Base-by-base conservation (phyloP, 352 stramenopile genomes). In the Pythium brassicae region DNA sequence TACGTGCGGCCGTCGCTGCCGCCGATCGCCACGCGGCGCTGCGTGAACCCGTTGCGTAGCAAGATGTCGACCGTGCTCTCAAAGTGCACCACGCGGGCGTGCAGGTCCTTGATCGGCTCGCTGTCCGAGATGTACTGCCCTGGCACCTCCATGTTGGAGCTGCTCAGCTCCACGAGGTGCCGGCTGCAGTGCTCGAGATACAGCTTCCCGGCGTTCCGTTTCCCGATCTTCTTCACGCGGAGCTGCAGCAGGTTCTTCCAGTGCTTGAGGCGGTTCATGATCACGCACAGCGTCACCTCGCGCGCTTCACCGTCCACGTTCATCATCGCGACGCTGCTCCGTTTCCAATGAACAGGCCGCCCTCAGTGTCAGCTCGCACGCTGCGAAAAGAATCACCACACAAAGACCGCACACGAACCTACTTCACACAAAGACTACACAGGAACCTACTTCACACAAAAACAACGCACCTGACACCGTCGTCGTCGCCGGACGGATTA, bases 101-200 rank as follows among this genome's bases (percentile, higher is more conserved):
- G 89, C 40, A 97, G 68, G 48, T 97, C 89, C 56, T 95, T 95
- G 59, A 94, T 94, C 11, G 90, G 91, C 59, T 97, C 90, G 50
- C 74, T 89, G 65, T 96, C 86, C 39, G 85, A 88, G 44, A 94
- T 83, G 59, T 97, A 97, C 72, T 97, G 90, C 2, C 91, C 91
- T 0, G 91, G 91, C 34, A 97, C 84, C 62, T 97, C 91, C 62
- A 97, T 89, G 52, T 79, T 90, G 7, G 85, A 87, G 59, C 69
- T 90, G 62, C 77, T 84, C 5, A 97, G 76, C 68, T 96, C 86
- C 52, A 95, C 86, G 51, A 97, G 59, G 52, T 96, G 86, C 40
- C 87, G 86, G 50, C 87, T 96, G 65, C 86, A 96, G 55, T 87
- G 75, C 59, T 97, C 89, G 17, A 97, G 63, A 22, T 82, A 87